These are phyloP conservation scores for Geotrichum citri-aurantii DNA, from an alignment of 1,139 yeast genomes.

Conservation along the genomic window DNA sequence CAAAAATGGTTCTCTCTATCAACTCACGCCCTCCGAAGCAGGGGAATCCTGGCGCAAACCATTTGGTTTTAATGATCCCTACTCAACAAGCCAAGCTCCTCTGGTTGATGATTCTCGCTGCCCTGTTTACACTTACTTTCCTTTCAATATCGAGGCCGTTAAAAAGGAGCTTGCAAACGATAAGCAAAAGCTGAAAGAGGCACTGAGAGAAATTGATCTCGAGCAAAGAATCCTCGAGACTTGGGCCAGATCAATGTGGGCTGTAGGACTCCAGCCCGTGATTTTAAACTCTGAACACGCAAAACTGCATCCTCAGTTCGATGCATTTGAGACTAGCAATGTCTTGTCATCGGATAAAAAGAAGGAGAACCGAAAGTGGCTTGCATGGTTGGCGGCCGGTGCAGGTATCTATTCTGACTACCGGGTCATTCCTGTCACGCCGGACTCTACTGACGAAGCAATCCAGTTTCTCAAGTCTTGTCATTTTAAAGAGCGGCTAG, in stretches of 20 bases:
- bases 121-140: slow-evolving; percentile 27
- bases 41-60: slow-evolving; percentile 21
- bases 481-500: slow-evolving; percentile 7
- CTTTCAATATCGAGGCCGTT: slow-evolving; percentile 7
- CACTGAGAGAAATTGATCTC: slow-evolving; percentile 10
- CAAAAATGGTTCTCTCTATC: slow-evolving; percentile 20
- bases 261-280: slow-evolving; percentile 33
- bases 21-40: slow-evolving; percentile 12
- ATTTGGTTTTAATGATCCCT: slow-evolving; percentile 12
- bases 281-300: slow-evolving; percentile 26
- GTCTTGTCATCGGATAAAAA: slow-evolving; percentile 3
- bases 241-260: slow-evolving; percentile 34
- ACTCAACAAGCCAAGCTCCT: slow-evolving; percentile 18
- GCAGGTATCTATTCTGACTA: slow-evolving; percentile 30
- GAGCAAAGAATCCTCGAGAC: slow-evolving; percentile 26
- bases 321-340: slow-evolving; percentile 17
- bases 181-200: not conserved
- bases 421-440: slow-evolving; percentile 26
- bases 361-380: slow-evolving; percentile 19
- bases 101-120: slow-evolving; percentile 19
- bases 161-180: not conserved
- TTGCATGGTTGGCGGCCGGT: slow-evolving; percentile 31
- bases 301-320: slow-evolving; percentile 22
- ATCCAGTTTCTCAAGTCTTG: slow-evolving; percentile 9
- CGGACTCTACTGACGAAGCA: slow-evolving; percentile 13